A percentile compares a stretch with the other conserved stretches of the same genome.
Conservation (phyloP, 2,329 filamentous ascomycete species). For the Phaeosphaeriaceae sp. region DNA sequence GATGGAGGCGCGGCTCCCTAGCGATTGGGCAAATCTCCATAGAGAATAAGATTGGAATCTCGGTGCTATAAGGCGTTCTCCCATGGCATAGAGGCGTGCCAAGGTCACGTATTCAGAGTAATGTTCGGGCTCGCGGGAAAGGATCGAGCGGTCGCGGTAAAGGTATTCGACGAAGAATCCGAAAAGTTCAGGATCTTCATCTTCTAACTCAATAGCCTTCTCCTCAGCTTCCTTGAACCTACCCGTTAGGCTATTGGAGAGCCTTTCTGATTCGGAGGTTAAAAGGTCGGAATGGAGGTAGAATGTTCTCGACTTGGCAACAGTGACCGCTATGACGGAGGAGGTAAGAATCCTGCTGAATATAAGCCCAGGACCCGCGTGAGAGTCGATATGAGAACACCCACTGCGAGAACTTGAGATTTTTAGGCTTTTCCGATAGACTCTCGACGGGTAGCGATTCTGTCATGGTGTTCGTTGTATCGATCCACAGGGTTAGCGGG, state of each 20-base stretch:
- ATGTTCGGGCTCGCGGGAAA: slow-evolving; percentile 13
- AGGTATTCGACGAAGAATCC: slow-evolving; percentile 29
- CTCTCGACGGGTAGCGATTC: no score
- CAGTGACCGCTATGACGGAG: slow-evolving; percentile 10
- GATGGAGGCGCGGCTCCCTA: slow-evolving; percentile 4
- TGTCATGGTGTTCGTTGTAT: no score
- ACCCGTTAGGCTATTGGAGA: slow-evolving; percentile 14
- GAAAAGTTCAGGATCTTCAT: slow-evolving; percentile 26
- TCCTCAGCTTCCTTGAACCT: slow-evolving; percentile 18
- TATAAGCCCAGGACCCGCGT: background rate
- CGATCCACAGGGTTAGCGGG: no score
- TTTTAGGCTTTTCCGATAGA: no score
- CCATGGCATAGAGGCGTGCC: slow-evolving; percentile 26
- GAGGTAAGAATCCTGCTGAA: slow-evolving; percentile 13
- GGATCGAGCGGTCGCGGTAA: slow-evolving; percentile 22
- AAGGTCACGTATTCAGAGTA: slow-evolving; percentile 23
- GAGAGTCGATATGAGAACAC: no score
- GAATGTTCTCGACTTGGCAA: slow-evolving; percentile 17
- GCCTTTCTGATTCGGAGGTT: slow-evolving; percentile 17
- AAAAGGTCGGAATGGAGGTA: slow-evolving; percentile 21
- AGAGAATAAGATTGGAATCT: slow-evolving; percentile 18
- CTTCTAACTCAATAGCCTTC: slow-evolving; percentile 14
- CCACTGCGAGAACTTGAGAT: no score
- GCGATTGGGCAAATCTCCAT: slow-evolving; percentile 19
- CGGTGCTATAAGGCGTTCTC: slow-evolving; percentile 24